A percentile compares a stretch with the other conserved stretches of the same genome.
Evolutionary conservation across 768 basidiomycete genomes (phyloP).

Genomic region (Trametes punicea): DNA sequence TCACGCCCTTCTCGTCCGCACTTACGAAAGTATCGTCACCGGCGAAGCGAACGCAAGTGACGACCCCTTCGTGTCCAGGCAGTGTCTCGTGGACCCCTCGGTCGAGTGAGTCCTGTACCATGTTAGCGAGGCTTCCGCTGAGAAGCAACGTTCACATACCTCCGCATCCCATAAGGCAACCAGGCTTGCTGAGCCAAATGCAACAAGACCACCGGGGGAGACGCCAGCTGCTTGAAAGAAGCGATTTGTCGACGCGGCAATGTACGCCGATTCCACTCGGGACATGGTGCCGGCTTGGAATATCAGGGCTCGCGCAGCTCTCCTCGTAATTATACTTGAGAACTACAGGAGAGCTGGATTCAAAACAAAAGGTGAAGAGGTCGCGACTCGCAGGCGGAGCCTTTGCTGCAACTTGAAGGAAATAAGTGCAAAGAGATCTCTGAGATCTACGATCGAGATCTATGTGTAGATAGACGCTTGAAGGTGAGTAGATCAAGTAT

Average conservation of each 20-base stretch:
- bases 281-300: constrained; percentile 1
- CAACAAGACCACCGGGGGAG: constrained; percentile 39
- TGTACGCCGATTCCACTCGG: constrained; percentile 36
- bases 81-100: constrained; percentile 66
- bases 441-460: constrained; percentile 13
- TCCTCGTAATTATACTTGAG: not conserved
- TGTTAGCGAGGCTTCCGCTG: constrained; percentile 1
- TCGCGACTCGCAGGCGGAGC: too few species aligned
- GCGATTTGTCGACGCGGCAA: constrained; percentile 48
- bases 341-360: too few species aligned
- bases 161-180: constrained; percentile 59
- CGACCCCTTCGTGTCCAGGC: constrained; percentile 65
- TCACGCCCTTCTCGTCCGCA: constrained; percentile 71
- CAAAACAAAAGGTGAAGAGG: too few species aligned
- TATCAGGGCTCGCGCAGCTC: too few species aligned
- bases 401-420: too few species aligned
- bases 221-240: constrained; percentile 38
- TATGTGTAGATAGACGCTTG: not conserved
- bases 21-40: constrained; percentile 51
- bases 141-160: constrained; percentile 34
- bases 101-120: constrained; percentile 43
- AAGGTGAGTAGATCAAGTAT: not conserved
- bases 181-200: constrained; percentile 53
- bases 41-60: constrained; percentile 77
- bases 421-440: not conserved